These are phyloP conservation scores for Populus alba DNA, from an alignment of 345 rosid species.

Conservation along the genomic window DNA sequence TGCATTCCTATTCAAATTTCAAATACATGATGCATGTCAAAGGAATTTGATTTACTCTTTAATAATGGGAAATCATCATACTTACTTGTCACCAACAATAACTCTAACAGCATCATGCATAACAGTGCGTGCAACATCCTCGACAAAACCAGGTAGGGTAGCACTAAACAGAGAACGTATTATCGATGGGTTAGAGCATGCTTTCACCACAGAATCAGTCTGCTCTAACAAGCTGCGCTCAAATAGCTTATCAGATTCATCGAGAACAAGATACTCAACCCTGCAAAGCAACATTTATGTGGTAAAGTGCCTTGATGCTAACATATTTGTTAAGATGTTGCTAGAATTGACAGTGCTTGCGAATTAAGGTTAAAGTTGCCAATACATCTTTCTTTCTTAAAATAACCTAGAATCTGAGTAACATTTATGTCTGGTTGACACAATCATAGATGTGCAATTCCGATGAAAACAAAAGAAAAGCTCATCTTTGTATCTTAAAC, in stretches of 20 bases:
- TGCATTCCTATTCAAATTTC: slow-evolving; percentile 57
- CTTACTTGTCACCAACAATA: slow-evolving; percentile 91
- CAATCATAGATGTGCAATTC: not conserved
- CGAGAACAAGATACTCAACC: slow-evolving; percentile 92
- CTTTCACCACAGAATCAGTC: slow-evolving; percentile 85
- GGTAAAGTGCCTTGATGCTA: not conserved
- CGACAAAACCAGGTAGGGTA: slow-evolving; percentile 89
- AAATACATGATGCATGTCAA: slow-evolving; percentile 7
- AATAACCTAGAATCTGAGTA: not conserved
- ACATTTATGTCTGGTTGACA: not conserved
- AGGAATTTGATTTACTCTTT: not conserved
- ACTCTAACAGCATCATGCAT: slow-evolving; percentile 98
- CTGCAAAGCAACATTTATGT: slow-evolving; percentile 31
- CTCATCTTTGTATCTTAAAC: not conserved
- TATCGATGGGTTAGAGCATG: slow-evolving; percentile 86
- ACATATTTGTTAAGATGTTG: not conserved
- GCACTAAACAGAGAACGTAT: slow-evolving; percentile 90
- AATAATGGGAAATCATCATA: slow-evolving; percentile 1
- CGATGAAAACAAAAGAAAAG: not conserved
- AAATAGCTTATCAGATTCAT: slow-evolving; percentile 97
- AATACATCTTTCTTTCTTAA: not conserved
- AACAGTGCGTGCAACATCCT: slow-evolving; percentile 87
- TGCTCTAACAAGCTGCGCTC: slow-evolving; percentile 84
- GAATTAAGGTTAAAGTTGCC: not conserved
- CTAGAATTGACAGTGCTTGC: not conserved